Evolutionary conservation across 2,329 filamentous ascomycete species (phyloP), one percentile per base, ranked within the genome.

Genomic region (Diplodia corticola): DNA sequence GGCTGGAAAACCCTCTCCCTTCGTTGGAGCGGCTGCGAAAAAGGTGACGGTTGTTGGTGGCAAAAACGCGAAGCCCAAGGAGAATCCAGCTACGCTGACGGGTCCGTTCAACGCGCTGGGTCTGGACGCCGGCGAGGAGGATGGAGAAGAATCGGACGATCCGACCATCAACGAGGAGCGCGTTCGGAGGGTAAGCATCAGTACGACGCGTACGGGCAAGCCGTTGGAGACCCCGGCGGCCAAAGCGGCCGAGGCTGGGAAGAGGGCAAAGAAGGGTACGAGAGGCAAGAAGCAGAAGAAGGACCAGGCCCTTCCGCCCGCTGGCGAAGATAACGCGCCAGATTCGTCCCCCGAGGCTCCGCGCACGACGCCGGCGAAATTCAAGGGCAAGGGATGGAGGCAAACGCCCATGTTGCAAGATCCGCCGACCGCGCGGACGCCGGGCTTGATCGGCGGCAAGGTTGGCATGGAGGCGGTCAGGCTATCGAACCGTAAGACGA

Each of bases 321-420:
- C 73, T 37, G 71, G 75, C 44, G 77, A 76, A 44, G 75, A 72
- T 12, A 72, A 67, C n/a, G 71, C 73, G 26, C 37, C 71, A 35
- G 66, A 72, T 20, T 68, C 71, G 20, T 74, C 71, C 53, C 71
- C 71, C 20, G 76, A 77, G 40, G 69, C 69, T 65, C 51, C 67
- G 37, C 73, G 74, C 55, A 77, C 76, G 72, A 71, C 72, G 72
- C 76, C 71, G 26, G 75, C 78, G 28, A 71, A 76, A 68, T 78
- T 76, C 28, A 84, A 83, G 73, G 85, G 84, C 65, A 89, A 88
- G 72, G 88, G 88, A 28, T 90, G 88, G 88, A 84, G 88, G 68
- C 85, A 88, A 71, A 90, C 88, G 48, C 88, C 88, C 0, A 82
- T 90, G 66, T 82, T 90, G 20, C 85, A 92, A 85, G 81, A 89